Evolutionary conservation across 805 yeast genomes (phyloP).

Genomic region (Ogataea degrootiae): DNA sequence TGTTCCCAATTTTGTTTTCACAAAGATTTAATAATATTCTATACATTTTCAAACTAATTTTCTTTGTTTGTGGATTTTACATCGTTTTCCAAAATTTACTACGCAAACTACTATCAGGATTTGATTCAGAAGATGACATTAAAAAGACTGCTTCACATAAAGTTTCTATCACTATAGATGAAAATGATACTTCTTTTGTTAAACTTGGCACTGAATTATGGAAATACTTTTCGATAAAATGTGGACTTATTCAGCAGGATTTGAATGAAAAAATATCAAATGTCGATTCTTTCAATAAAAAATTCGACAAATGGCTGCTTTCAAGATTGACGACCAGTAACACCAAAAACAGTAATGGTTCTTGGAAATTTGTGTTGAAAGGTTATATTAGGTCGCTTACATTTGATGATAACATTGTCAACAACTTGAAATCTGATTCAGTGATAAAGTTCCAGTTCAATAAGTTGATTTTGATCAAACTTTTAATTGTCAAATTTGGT

Average conservation of each 20-base stretch:
- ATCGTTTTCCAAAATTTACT: slow-evolving; percentile 13
- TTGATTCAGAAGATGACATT: slow-evolving; percentile 3
- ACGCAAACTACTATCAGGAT: neutral
- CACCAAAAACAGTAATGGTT: neutral
- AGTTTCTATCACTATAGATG: neutral
- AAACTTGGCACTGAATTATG: slow-evolving; percentile 5
- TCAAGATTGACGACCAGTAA: slow-evolving; percentile 8
- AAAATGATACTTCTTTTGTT: slow-evolving; percentile 1
- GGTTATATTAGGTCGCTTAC: slow-evolving; percentile 12
- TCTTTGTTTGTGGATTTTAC: slow-evolving; percentile 20
- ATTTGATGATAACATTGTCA: slow-evolving; percentile 9
- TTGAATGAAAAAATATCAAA: slow-evolving; percentile 9
- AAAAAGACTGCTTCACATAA: neutral
- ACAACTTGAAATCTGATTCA: slow-evolving; percentile 10
- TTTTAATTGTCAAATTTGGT: slow-evolving; percentile 16
- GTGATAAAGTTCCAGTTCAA: slow-evolving; percentile 22
- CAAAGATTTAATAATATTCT: slow-evolving; percentile 10
- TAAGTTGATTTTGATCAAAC: slow-evolving; percentile 16
- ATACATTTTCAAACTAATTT: slow-evolving; percentile 9
- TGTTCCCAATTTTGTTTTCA: slow-evolving; percentile 21
- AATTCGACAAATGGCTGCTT: slow-evolving; percentile 11
- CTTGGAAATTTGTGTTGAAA: slow-evolving; percentile 13
- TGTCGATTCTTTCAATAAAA: slow-evolving; percentile 10
- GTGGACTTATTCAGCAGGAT: slow-evolving; percentile 8
- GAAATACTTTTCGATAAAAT: slow-evolving; percentile 8